Conservation (phyloP, 129 eudicot genomes). For the Heracleum sosnowskyi region DNA sequence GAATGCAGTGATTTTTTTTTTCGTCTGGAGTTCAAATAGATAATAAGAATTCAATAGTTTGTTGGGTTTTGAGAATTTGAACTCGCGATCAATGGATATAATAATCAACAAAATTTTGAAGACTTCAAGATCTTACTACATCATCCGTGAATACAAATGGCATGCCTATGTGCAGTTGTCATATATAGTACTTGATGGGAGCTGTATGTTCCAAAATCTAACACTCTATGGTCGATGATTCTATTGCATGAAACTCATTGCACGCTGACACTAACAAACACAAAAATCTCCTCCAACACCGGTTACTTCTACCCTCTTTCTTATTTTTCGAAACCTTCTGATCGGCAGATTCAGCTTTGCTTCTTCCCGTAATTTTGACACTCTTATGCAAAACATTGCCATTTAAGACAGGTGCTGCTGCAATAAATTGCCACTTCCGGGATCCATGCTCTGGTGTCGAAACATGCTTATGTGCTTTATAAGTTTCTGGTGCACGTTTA, state of each 20-base stretch:
- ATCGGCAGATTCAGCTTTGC: conserved; percentile 19
- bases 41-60: background rate
- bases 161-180: background rate
- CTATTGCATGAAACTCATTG: conserved; percentile 69
- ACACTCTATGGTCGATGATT: conserved; percentile 23
- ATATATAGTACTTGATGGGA: background rate
- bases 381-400: conserved; percentile 28
- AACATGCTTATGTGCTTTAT: conserved; percentile 14
- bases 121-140: background rate
- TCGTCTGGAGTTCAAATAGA: background rate
- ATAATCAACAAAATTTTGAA: background rate
- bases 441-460: conserved; percentile 25
- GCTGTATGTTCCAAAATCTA: background rate
- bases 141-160: background rate
- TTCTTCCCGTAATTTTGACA: conserved; percentile 26
- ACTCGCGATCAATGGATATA: background rate
- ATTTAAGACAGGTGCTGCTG: conserved; percentile 43
- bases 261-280: conserved; percentile 48
- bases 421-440: conserved; percentile 62
- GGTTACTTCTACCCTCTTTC: background rate
- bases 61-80: background rate
- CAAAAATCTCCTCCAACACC: conserved; percentile 39
- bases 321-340: conserved; percentile 9
- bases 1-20: too few species aligned
- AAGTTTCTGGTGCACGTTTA: background rate